Percentiles rank a stretch among this genome's conserved stretches.
Conservation (phyloP, 169 alveolate species). For the Plasmodium cynomolgi region DNA sequence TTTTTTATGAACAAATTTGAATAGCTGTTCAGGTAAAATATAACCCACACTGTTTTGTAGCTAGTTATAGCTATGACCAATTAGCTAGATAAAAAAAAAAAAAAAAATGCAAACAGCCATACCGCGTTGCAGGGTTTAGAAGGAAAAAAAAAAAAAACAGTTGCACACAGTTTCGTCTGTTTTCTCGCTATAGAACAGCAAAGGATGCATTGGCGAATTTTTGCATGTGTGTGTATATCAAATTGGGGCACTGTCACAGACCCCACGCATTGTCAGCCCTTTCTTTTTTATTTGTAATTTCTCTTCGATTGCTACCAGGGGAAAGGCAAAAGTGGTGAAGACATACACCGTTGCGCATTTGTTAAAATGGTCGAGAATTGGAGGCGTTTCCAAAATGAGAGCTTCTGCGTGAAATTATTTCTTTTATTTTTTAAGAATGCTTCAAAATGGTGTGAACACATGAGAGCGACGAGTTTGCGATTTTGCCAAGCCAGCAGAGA, state of each 20-base stretch:
- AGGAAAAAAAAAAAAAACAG: neutral
- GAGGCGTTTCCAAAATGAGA: neutral
- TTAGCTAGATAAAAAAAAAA: neutral
- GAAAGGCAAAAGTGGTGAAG: neutral
- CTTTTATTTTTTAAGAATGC: neutral
- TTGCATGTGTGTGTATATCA: neutral
- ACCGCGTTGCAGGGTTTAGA: no score
- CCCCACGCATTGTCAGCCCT: neutral
- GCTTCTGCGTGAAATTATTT: neutral
- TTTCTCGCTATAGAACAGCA: neutral
- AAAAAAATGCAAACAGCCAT: no score
- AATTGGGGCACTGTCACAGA: neutral
- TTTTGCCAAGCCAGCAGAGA: neutral
- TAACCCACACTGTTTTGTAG: neutral
- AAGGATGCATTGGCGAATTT: neutral
- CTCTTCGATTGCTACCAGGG: neutral
- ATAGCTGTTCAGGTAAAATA: slow-evolving; percentile 1
- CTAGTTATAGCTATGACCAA: neutral
- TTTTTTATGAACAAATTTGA: neutral
- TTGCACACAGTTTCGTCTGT: neutral
- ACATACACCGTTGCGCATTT: neutral
- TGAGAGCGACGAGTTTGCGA: neutral
- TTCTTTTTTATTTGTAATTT: neutral
- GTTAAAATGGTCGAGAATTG: neutral
- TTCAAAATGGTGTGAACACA: neutral